A percentile compares a stretch with the other conserved stretches of the same genome.
Evolutionary conservation across 257 asterid genomes (phyloP).

Genomic region (Salvia miltiorrhiza): DNA sequence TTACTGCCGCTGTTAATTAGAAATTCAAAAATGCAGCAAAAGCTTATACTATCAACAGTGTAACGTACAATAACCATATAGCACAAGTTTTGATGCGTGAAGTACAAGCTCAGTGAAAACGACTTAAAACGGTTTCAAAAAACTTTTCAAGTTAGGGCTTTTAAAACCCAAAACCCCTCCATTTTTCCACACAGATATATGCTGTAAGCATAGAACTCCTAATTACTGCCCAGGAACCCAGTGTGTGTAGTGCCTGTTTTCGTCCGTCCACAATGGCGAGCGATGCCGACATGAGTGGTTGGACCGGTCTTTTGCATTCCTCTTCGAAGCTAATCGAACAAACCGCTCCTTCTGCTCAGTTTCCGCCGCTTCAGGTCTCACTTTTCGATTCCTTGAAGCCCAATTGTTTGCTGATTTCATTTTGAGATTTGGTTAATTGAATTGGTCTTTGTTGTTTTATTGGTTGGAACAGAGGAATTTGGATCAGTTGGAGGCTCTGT

Average conservation of each 20-base stretch:
- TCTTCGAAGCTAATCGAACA: constrained; percentile 97
- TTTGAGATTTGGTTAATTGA: constrained; percentile 10
- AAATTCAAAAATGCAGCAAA: too few relatives aligned
- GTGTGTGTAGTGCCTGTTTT: too few relatives aligned
- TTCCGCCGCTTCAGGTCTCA: constrained; percentile 98
- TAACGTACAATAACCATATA: too few relatives aligned
- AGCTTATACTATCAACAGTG: too few relatives aligned
- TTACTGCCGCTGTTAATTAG: too few relatives aligned
- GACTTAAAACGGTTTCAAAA: too few relatives aligned
- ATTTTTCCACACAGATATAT: neutral
- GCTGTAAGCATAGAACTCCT: too few relatives aligned
- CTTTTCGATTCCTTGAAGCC: too few relatives aligned
- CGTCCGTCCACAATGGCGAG: constrained; percentile 56
- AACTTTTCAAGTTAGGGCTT: constrained; percentile 61
- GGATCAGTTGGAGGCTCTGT: constrained; percentile 93
- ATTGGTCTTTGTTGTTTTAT: neutral
- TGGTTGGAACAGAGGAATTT: constrained; percentile 69
- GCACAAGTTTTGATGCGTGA: too few relatives aligned
- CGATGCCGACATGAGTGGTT: constrained; percentile 84
- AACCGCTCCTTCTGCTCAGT: constrained; percentile 97
- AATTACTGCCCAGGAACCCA: neutral
- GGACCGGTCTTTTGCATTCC: constrained; percentile 94
- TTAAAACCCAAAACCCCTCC: constrained; percentile 38
- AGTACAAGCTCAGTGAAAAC: too few relatives aligned
- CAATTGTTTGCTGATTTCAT: neutral